A percentile compares a stretch with the other conserved stretches of the same genome.
Evolutionary conservation across 2,329 filamentous ascomycete genomes (phyloP).

Genomic region (Sclerotinia subarctica): DNA sequence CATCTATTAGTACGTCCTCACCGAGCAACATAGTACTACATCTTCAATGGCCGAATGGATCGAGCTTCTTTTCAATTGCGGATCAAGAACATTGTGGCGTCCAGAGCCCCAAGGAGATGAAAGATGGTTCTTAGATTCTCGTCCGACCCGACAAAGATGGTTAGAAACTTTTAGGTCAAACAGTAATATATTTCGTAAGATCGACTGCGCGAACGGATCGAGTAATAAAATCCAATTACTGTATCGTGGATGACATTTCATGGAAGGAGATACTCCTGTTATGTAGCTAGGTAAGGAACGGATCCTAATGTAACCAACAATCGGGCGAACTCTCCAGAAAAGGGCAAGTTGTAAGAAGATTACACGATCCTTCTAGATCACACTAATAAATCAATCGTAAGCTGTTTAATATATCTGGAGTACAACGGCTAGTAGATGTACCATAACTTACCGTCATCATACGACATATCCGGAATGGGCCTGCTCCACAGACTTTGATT

Average conservation of each 20-base stretch:
- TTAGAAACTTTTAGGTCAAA: not conserved
- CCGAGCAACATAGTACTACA: not conserved
- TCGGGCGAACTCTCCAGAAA: not conserved
- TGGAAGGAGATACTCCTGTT: slow-evolving; percentile 1
- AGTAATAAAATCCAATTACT: not conserved
- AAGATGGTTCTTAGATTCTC: not conserved
- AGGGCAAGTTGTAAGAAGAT: slow-evolving; percentile 9
- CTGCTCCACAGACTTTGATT: not conserved
- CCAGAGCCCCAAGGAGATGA: not conserved
- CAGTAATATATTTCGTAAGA: not conserved
- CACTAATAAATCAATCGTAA: not conserved
- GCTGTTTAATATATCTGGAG: not conserved
- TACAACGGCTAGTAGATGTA: not conserved
- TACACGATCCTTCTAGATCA: slow-evolving; percentile 12
- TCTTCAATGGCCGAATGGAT: not conserved
- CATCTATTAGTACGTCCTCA: not conserved
- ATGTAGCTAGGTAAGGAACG: not conserved
- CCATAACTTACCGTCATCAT: slow-evolving; percentile 1
- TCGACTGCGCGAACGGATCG: not conserved
- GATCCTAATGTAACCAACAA: slow-evolving; percentile 5
- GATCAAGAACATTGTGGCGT: not conserved
- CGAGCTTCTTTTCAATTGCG: not conserved
- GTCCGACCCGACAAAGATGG: not conserved
- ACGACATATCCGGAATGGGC: not conserved
- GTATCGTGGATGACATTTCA: not conserved